Conservation (phyloP, 192 early-diverging fungal species). For the Podila minutissima region DNA sequence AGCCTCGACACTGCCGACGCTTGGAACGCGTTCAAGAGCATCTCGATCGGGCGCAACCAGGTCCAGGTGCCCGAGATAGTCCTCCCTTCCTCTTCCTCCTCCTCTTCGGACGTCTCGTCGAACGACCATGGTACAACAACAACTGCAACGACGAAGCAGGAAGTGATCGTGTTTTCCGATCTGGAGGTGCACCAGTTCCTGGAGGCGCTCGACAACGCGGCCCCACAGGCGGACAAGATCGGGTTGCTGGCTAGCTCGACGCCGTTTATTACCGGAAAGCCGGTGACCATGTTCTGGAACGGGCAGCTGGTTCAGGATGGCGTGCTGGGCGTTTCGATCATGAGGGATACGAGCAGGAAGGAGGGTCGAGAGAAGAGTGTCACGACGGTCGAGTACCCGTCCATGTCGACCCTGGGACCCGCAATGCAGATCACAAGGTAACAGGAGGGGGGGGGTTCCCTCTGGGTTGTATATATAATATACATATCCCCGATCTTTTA, state of each 20-base stretch:
- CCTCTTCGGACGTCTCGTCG: not conserved
- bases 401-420: slow-evolving; percentile 54
- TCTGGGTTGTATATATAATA: too few relatives aligned
- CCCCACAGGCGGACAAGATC: slow-evolving; percentile 49
- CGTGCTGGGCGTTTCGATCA: slow-evolving; percentile 56
- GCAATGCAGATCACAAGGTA: slow-evolving; percentile 62
- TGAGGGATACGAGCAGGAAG: not conserved
- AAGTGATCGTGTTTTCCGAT: slow-evolving; percentile 57
- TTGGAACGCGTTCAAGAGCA: slow-evolving; percentile 38
- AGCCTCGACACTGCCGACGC: slow-evolving; percentile 42
- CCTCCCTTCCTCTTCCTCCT: slow-evolving; percentile 10
- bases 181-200: slow-evolving; percentile 62
- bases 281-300: slow-evolving; percentile 62
- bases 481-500: too few relatives aligned
- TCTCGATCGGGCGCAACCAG: slow-evolving; percentile 35
- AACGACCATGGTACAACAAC: not conserved
- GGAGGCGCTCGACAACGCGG: slow-evolving; percentile 59
- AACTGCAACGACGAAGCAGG: not conserved
- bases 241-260: slow-evolving; percentile 63
- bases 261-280: slow-evolving; percentile 61
- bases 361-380: not conserved
- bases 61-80: slow-evolving; percentile 30
- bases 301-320: slow-evolving; percentile 53
- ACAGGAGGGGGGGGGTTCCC: not conserved
- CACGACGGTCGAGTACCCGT: slow-evolving; percentile 42